Evolutionary conservation across 2,329 filamentous ascomycete species (phyloP).

Genomic region (Aspergillus pseudotamarii): DNA sequence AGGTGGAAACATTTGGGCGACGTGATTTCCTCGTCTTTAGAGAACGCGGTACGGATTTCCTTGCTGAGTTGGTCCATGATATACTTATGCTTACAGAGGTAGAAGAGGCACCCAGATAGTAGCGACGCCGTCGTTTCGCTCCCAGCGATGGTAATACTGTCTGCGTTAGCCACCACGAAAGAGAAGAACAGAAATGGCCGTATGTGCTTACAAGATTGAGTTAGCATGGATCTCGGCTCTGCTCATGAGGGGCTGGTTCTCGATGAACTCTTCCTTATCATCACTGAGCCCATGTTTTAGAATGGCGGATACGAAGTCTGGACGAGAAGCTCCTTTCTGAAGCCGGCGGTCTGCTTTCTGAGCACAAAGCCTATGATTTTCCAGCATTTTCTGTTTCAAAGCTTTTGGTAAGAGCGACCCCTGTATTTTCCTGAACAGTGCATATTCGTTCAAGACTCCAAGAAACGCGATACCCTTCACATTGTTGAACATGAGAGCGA

Average conservation of each 20-base stretch:
- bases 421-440: background rate
- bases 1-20: constrained; percentile 30
- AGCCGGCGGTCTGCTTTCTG: constrained; percentile 26
- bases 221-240: constrained; percentile 29
- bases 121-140: constrained; percentile 46
- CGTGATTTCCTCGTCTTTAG: constrained; percentile 33
- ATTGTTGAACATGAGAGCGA: constrained; percentile 31
- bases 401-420: background rate
- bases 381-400: background rate
- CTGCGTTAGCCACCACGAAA: background rate
- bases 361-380: constrained; percentile 12
- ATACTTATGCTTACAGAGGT: constrained; percentile 25
- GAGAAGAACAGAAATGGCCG: background rate
- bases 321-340: constrained; percentile 16
- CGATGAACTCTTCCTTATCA: background rate
- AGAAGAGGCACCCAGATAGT: constrained; percentile 39
- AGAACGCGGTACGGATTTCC: constrained; percentile 30
- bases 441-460: background rate
- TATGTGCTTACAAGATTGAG: constrained; percentile 23
- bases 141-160: constrained; percentile 37
- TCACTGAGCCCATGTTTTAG: background rate
- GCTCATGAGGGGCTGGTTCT: constrained; percentile 19
- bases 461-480: constrained; percentile 17
- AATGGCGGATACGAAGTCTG: constrained; percentile 22
- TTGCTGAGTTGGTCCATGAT: constrained; percentile 20